Evolutionary conservation across 2,329 filamentous ascomycete genomes (phyloP), one percentile per base, ranked within the genome.

Genomic region (Podosphaera fusca): DNA sequence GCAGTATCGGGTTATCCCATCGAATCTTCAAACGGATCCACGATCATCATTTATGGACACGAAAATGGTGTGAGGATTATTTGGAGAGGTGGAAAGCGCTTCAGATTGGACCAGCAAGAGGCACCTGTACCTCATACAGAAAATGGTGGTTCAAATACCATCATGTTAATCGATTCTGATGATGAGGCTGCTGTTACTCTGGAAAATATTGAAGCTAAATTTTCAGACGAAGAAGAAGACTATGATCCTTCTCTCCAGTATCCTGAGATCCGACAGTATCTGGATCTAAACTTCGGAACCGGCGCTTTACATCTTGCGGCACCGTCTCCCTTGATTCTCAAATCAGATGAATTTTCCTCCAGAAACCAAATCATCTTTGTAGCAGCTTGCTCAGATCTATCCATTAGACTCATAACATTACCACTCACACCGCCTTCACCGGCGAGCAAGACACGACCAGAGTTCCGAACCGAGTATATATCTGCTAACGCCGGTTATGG

Each of bases 111-210:
- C 42, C 70, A 73, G 55, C 62, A 65, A 14, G 59, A 62, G 1
- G 58, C 64, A 14, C 61, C 64, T 52, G 56, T 58, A 5, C 59
- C 64, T 54, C 69, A 69, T 58, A 78, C 76, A 60, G 70, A 72
- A 52, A 81, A 81, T 61, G 78, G 78, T 10, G 62, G 69, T 0
- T 73, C 74, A 21, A 77, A 80, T 63, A 70, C 73, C 3, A 72
- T 82, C 34, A 81, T 82, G 74, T 72, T 81, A 14, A 74, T 82
- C 56, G 79, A 82, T 63, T 81, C 77, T 1, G 79, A 82, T 61
- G 77, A 80, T 6, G 79, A 81, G 35, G 73, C 73, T 8, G 42
- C 59, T 1, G 59, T 69, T 55, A 61, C 68, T 30, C 59, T 65
- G 9, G 3, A 80, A 59, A 76, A 78, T 8, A 68, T 69, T 4